These are phyloP conservation scores for Raphanus sativus DNA, from an alignment of 345 rosid species.

Conservation along the genomic window DNA sequence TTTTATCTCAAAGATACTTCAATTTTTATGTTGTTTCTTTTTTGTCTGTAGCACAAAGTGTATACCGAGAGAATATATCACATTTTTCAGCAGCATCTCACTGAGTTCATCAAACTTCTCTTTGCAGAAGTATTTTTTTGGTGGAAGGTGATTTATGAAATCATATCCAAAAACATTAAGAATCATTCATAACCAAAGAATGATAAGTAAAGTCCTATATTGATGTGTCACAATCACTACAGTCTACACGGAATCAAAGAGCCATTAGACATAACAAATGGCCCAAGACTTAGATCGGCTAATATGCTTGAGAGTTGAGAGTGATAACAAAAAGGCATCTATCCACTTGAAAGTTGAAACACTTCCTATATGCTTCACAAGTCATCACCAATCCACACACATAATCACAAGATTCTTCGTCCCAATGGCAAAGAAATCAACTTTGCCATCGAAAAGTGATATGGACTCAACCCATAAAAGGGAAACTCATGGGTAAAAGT, in stretches of 20 bases:
- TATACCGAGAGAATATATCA: constrained; percentile 8
- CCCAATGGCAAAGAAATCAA: background rate
- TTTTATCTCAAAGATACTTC: background rate
- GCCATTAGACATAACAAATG: background rate
- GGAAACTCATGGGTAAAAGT: background rate
- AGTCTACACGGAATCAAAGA: background rate
- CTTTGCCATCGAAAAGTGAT: background rate
- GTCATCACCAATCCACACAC: background rate
- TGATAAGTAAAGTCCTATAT: constrained; percentile 3
- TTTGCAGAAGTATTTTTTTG: background rate
- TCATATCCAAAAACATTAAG: background rate
- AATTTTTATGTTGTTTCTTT: constrained; percentile 11
- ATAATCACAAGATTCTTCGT: constrained; percentile 1
- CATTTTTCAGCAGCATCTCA: constrained; percentile 14
- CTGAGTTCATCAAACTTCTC: constrained; percentile 22
- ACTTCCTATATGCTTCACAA: constrained; percentile 1
- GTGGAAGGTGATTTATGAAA: constrained; percentile 7
- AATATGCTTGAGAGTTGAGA: background rate
- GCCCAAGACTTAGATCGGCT: background rate
- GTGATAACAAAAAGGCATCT: background rate
- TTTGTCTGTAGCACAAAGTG: constrained; percentile 27
- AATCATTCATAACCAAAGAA: constrained; percentile 3
- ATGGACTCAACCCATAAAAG: no score
- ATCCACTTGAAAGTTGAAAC: constrained; percentile 20
- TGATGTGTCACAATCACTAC: constrained; percentile 10